Evolutionary conservation across 805 yeast genomes (phyloP), one percentile per base, ranked within the genome.

Genomic region (Yarrowia keelungensis): DNA sequence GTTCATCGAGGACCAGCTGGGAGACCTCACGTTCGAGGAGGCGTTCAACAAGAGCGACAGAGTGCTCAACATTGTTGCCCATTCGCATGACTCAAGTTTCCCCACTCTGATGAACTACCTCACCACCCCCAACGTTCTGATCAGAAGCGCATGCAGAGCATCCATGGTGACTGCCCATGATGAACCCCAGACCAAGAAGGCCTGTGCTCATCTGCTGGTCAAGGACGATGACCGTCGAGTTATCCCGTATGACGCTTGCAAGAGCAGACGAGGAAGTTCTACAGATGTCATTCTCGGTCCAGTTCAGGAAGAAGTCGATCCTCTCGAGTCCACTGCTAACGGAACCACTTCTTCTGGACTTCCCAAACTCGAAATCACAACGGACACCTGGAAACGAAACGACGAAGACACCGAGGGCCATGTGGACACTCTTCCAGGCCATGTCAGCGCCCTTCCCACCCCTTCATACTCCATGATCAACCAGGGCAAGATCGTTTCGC

Each of bases 11-110:
- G 86, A 85, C 69, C 85, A 87, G 15, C 84, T 95, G 19, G 97
- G 94, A 1, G 89, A 90, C 74, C 77, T 89, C 76, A 95, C 99
- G 0, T 95, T 95, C 78, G 97, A 94, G 78, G 98, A 95, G 75
- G 97, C 98, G 0, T 92, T 88, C 75, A 81, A 88, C 70, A 86
- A 85, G 71, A 89, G 97, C 0, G 93, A 90, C 54, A 85, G 90
- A 72, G 87, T 91, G 0, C 81, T 94, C 65, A 95, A 94, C 76
- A 87, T 95, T 56, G 89, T 92, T 1, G 89, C 94, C 2, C 71
- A 65, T 8, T 65, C 68, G 10, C 50, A 53, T n/a, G 68, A 65
- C 49, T 36, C 70, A 53, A 19, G 69, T 49, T 69, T 90, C 9
- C 95, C 97, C 0, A 83, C 88, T 0, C 80, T 93, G 59, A 79